Evolutionary conservation across 2,329 filamentous ascomycete genomes (phyloP).

Genomic region (Exophiala sideris): DNA sequence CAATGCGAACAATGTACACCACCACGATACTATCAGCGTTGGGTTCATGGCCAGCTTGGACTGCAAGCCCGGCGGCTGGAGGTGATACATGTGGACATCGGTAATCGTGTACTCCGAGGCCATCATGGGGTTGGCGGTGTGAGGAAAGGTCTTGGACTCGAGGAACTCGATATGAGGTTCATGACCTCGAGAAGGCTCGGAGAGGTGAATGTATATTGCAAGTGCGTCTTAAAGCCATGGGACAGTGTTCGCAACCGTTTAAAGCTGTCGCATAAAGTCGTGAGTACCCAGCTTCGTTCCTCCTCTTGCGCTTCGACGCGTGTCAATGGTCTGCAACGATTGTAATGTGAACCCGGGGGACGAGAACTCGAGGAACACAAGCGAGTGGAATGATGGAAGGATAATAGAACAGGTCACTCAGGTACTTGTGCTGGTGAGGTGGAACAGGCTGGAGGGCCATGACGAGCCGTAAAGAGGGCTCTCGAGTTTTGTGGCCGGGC

Average conservation of each 20-base stretch:
- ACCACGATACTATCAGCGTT: conserved; percentile 94
- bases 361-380: background rate
- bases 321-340: no score
- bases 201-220: conserved; percentile 4
- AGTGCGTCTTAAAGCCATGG: conserved; percentile 13
- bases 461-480: background rate
- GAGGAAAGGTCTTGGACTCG: background rate
- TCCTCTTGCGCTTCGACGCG: background rate
- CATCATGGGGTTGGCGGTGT: background rate
- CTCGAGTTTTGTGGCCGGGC: background rate
- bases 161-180: conserved; percentile 4
- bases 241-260: background rate
- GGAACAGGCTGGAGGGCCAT: background rate
- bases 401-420: background rate
- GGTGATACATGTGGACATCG: conserved; percentile 40
- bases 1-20: conserved; percentile 80
- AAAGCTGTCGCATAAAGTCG: background rate
- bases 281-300: background rate
- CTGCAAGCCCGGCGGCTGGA: conserved; percentile 50
- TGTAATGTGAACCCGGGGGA: no score
- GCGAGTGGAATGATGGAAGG: background rate
- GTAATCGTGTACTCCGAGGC: conserved; percentile 11
- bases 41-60: conserved; percentile 66
- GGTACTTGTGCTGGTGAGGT: background rate
- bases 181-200: conserved; percentile 17